Percentiles rank a stretch among this genome's conserved stretches.
Conservation (phyloP, 306 rosid genomes). For the Purshia tridentata region DNA sequence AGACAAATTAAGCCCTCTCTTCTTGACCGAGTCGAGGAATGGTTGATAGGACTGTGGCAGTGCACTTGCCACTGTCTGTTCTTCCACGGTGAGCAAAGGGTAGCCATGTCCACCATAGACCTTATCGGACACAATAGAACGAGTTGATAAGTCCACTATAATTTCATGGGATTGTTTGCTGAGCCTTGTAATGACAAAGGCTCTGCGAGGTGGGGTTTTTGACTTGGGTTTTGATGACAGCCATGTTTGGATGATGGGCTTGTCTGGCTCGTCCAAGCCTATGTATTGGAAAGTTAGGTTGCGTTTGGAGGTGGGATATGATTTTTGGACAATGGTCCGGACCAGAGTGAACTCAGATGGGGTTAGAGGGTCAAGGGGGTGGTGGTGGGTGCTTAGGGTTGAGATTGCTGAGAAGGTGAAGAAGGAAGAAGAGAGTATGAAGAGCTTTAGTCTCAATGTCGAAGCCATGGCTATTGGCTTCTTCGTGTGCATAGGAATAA, state of each 20-base stretch:
- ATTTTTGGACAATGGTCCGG: conserved; percentile 28
- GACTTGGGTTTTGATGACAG: conserved; percentile 11
- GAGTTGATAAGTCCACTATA: conserved; percentile 20
- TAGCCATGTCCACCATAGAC: conserved; percentile 11
- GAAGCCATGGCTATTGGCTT: conserved; percentile 3
- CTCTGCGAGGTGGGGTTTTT: conserved; percentile 40
- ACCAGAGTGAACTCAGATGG: conserved; percentile 31
- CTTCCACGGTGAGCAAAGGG: conserved; percentile 15
- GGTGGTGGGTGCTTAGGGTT: conserved; percentile 8
- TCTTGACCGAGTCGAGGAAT: conserved; percentile 25
- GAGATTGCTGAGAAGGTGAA: not conserved
- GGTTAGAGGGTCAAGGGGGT: conserved; percentile 57
- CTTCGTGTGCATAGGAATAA: not conserved
- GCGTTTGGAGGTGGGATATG: conserved; percentile 13
- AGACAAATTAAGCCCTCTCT: conserved; percentile 30
- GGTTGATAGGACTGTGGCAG: conserved; percentile 26
- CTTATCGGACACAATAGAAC: conserved; percentile 1
- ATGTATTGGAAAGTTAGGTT: conserved; percentile 53
- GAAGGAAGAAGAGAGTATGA: conserved; percentile 6
- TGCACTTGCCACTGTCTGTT: conserved; percentile 11
- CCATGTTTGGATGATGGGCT: conserved; percentile 48
- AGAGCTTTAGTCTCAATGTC: not conserved
- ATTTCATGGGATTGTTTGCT: conserved; percentile 35
- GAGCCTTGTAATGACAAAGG: conserved; percentile 39
- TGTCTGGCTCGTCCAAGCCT: conserved; percentile 55